Conservation (phyloP, 169 alveolate genomes). For the Amoebophrya sp. region DNA sequence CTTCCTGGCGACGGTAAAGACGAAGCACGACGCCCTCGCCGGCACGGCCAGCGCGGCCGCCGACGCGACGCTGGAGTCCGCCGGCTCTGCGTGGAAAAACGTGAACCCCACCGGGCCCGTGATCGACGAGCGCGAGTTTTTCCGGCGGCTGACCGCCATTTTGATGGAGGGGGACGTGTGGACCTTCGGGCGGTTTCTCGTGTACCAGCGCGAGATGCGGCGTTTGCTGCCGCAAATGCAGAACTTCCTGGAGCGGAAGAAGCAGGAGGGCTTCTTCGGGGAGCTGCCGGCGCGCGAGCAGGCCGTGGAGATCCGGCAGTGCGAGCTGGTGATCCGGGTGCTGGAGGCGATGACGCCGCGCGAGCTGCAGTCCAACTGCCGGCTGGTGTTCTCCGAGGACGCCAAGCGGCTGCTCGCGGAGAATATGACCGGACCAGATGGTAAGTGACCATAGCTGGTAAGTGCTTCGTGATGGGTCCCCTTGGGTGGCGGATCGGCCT, state of each 20-base stretch:
- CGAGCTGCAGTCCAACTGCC: constrained; percentile 1
- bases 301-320: not conserved
- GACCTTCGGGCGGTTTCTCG: not conserved
- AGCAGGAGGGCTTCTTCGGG: not conserved
- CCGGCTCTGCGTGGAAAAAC: no score
- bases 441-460: no score
- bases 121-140: no score
- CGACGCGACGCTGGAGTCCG: no score
- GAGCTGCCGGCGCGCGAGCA: not conserved
- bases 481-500: no score
- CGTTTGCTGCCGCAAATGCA: not conserved
- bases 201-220: not conserved
- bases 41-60: no score
- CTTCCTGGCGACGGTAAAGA: no score
- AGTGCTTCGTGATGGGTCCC: no score
- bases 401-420: not conserved
- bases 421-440: no score
- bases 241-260: not conserved
- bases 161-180: not conserved
- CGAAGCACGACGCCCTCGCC: no score
- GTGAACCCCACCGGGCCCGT: no score
- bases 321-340: not conserved
- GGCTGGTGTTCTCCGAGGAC: not conserved
- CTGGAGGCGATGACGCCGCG: not conserved
- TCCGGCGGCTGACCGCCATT: not conserved